Base-by-base conservation (phyloP, 495 filamentous ascomycete species). In the Entonaema liquescens region DNA sequence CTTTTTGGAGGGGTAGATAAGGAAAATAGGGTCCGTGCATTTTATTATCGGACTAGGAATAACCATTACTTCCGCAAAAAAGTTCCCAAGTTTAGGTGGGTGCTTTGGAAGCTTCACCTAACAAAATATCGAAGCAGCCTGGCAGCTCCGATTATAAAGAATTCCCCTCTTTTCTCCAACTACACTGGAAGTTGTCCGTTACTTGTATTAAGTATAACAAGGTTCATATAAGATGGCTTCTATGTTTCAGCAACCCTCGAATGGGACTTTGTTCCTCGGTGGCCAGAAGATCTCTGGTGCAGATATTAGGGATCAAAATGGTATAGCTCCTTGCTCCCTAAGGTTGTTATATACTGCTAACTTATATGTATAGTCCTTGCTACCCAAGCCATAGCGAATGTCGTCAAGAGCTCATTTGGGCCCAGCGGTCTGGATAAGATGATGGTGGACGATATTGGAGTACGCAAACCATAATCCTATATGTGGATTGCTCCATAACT, bases 371-470 rank as follows among this genome's bases (percentile, higher is more conserved):
- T 74, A 97, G 95, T 99, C 36, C 89, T 93, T 65, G 95, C 95
- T 58, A 98, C 95, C 47, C 93, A 97, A 80, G 93, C 94, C 50
- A 98, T 99, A 78, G 91, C 95, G 79, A 98, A 98, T 90, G 93
- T 98, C 59, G 93, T 99, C 79, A 98, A 97, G 83, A 97, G 91
- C 82, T 99, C 95, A 13, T 99, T 98, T 79, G 95, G 95, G 42
- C 95, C 95, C 64, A 97, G 93, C 65, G 95, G 95, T 35, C 84
- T 99, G 71, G 95, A 99, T 78, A 99, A 99, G 88, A 98, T 99
- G 96, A 98, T 99, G 96, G 96, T 99, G 77, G 95, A 99, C 81
- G 95, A 99, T 77, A 98, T 98, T 79, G 95, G 95, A 74, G 92
- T 94, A 87, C 69, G 90, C 74, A 73, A 50, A 67, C 55, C 44